Base-by-base conservation (phyloP, 805 yeast genomes). In the Starmerella potacharoeniae region DNA sequence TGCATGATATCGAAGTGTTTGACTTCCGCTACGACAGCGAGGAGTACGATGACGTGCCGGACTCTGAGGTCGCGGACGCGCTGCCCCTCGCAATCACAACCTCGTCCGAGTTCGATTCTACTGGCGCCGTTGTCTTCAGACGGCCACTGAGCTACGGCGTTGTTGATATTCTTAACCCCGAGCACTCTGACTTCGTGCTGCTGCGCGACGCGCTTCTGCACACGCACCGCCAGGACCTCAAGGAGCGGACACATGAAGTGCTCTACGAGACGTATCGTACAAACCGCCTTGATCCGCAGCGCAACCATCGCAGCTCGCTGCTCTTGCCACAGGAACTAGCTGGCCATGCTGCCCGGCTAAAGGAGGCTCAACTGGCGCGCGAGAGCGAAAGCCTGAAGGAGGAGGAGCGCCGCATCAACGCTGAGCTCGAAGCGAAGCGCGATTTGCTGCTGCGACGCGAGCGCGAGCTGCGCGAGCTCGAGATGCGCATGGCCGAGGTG, bases 71-170 rank as follows among this genome's bases (percentile, higher is more conserved):
- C 35, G 42, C 63, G 36, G 59, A 83, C 65, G 75, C 85, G 30
- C 83, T 87, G 87, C 97, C 97, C 37, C 63, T 68, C 45, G 68
- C 96, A 3, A 71, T 90, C n/a, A 79, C 14, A 10, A 89, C 86
- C 65, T 79, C 81, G 55, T 84, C 83, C 64, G 80, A 78, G 61
- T 85, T 83, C 65, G 75, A 79, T 53, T 74, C 78, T 14, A 76
- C 80, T 40, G 95, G 95, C 36, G 73, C 75, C 56, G 72, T 76
- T 58, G 82, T 85, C 28, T 77, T 81, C 56, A 95, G 89, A 34
- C 82, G 95, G 73, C 78, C 80, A 67, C 86, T 86, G 65, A 90
- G 95, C 59, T 86, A 95, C 93, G 96, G 96, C 45, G 71, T 81
- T 53, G 95, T 85, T 44, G 93, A 86, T 67, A 87, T 88, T 54